Evolutionary conservation across 1,139 yeast genomes (phyloP).

Genomic region (Groenewaldozyma sp.): DNA sequence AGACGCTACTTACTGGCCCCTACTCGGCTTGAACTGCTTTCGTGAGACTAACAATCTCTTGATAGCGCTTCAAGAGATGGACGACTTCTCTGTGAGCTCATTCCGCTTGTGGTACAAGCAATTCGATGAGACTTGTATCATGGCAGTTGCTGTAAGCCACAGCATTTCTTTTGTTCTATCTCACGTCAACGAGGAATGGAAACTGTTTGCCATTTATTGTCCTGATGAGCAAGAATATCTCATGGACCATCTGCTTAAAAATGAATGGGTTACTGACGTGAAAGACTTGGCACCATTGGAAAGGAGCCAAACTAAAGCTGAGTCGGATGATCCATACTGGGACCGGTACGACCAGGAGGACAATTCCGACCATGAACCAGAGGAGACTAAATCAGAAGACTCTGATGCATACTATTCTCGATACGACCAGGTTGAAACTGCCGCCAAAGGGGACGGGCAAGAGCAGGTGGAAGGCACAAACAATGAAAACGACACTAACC

Average conservation of each 20-base stretch:
- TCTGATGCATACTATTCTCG: conserved; percentile 6
- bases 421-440: conserved; percentile 11
- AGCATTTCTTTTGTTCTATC: too few relatives aligned
- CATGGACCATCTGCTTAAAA: background rate
- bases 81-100: too few relatives aligned
- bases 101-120: too few relatives aligned
- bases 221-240: background rate
- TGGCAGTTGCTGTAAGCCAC: too few relatives aligned
- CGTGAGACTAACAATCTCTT: too few relatives aligned
- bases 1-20: too few relatives aligned
- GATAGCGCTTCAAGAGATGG: too few relatives aligned
- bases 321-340: conserved; percentile 10
- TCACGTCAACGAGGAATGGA: too few relatives aligned
- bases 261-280: conserved; percentile 1
- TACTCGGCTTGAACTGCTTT: too few relatives aligned
- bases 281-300: background rate
- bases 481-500: background rate
- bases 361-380: conserved; percentile 1
- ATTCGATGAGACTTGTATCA: too few relatives aligned
- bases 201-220: background rate
- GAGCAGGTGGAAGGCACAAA: background rate
- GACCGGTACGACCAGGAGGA: conserved; percentile 8
- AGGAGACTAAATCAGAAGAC: too few relatives aligned
- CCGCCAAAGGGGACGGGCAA: conserved; percentile 11
- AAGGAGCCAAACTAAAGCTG: conserved; percentile 4